These are phyloP conservation scores for Antitrichia curtipendula DNA, from an alignment of 225 moss, liverwort and hornwort genomes.

Conservation along the genomic window DNA sequence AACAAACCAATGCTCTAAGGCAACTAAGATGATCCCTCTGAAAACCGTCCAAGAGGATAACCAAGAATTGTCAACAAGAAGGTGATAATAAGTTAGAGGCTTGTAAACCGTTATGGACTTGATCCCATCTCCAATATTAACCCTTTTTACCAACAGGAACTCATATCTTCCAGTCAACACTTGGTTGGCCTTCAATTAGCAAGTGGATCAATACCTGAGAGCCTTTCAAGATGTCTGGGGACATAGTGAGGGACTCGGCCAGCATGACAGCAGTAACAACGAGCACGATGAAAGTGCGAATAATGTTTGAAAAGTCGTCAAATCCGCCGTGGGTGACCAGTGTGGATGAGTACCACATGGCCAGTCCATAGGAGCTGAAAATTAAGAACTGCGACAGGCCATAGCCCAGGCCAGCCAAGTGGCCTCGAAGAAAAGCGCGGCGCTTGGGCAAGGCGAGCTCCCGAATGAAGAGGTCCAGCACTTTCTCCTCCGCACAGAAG, in stretches of 20 bases:
- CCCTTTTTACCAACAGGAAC: no score
- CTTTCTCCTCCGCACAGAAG: slow-evolving; percentile 50
- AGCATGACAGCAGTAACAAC: slow-evolving; percentile 54
- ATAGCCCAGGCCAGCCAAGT: slow-evolving; percentile 39
- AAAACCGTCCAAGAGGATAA: not conserved
- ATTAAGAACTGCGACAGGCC: slow-evolving; percentile 39
- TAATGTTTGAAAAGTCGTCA: slow-evolving; percentile 41
- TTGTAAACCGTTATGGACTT: not conserved
- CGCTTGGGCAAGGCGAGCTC: slow-evolving; percentile 41
- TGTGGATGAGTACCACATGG: slow-evolving; percentile 51
- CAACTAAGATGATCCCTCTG: not conserved
- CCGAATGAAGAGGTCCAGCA: slow-evolving; percentile 37
- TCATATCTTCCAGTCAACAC: no score
- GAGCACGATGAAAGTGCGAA: slow-evolving; percentile 43
- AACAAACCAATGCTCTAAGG: not conserved
- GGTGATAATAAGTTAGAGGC: not conserved
- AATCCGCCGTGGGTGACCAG: slow-evolving; percentile 34
- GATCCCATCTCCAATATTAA: not conserved
- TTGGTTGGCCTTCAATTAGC: not conserved
- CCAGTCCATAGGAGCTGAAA: slow-evolving; percentile 52
- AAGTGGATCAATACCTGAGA: slow-evolving; percentile 18
- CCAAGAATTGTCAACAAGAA: not conserved
- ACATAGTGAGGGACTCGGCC: slow-evolving; percentile 45
- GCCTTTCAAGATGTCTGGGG: slow-evolving; percentile 45
- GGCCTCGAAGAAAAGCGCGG: slow-evolving; percentile 30